Percentiles rank a stretch among this genome's conserved stretches.
Evolutionary conservation across 1,139 yeast species (phyloP).

Genomic region (Diutina mesorugosa): DNA sequence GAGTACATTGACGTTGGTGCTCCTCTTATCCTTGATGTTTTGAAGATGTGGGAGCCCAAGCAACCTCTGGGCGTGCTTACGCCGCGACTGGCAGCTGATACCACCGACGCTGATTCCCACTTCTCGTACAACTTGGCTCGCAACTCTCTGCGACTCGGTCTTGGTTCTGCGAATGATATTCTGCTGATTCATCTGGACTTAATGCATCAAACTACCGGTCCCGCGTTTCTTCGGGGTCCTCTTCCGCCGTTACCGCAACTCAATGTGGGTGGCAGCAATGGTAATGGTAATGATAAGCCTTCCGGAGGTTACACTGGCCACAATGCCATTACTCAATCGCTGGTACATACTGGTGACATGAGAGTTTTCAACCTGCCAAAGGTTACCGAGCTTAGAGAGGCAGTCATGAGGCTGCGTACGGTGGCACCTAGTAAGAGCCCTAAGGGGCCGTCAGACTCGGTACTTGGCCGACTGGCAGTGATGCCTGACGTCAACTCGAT

Average conservation of each 20-base stretch:
- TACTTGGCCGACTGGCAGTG: conserved; percentile 21
- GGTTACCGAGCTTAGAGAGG: background rate
- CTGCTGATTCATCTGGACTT: conserved; percentile 29
- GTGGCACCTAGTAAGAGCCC: background rate
- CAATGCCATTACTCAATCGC: background rate
- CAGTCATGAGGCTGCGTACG: conserved; percentile 6
- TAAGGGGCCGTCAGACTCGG: conserved; percentile 10
- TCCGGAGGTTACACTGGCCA: background rate
- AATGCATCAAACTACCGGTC: conserved; percentile 3
- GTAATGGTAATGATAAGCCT: background rate
- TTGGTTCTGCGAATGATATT: conserved; percentile 31
- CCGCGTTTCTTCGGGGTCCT: background rate
- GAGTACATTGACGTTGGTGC: conserved; percentile 23
- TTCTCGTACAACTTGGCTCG: background rate
- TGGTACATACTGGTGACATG: background rate
- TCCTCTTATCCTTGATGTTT: conserved; percentile 12
- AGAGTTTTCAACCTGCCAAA: background rate
- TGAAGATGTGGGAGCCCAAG: background rate
- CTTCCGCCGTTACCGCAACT: background rate
- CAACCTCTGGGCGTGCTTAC: background rate
- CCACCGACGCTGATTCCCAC: conserved; percentile 4
- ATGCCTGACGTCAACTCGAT: conserved; percentile 23
- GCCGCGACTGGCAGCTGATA: background rate
- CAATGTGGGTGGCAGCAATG: background rate
- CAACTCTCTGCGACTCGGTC: conserved; percentile 14